These are phyloP conservation scores for Apiotrichum porosum DNA, from an alignment of 1,284 basidiomycete genomes.

Conservation along the genomic window DNA sequence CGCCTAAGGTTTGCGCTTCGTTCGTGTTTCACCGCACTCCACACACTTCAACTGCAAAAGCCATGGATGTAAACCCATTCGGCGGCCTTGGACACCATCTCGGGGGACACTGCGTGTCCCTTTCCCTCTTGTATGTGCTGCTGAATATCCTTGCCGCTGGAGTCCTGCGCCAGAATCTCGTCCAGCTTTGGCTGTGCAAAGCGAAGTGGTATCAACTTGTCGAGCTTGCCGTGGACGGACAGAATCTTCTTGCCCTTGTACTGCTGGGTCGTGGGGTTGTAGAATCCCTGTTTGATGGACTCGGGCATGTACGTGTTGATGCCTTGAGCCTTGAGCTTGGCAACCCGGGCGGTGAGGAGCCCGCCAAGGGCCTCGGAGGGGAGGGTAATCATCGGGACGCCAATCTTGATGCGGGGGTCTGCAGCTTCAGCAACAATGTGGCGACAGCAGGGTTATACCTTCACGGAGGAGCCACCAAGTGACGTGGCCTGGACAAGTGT, in stretches of 20 bases:
- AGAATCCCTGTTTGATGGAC: constrained; percentile 20
- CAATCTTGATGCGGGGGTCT: constrained; percentile 65
- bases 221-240: constrained; percentile 56
- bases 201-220: constrained; percentile 36
- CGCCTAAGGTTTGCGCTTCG: too few relatives aligned
- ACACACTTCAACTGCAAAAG: too few relatives aligned
- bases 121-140: not conserved
- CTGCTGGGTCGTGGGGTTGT: constrained; percentile 50
- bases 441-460: too few relatives aligned
- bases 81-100: constrained; percentile 3
- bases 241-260: constrained; percentile 66
- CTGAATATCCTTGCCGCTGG: not conserved
- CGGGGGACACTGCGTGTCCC: constrained; percentile 6
- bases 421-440: too few relatives aligned
- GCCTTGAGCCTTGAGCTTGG: constrained; percentile 53
- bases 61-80: constrained; percentile 5
- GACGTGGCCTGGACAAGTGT: constrained; percentile 2
- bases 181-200: constrained; percentile 16
- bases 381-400: constrained; percentile 68
- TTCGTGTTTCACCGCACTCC: too few relatives aligned
- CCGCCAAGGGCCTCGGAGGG: constrained; percentile 64
- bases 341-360: constrained; percentile 53
- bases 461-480: constrained; percentile 15
- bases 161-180: not conserved
- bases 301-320: constrained; percentile 16